Evolutionary conservation across 306 rosid species (phyloP).

Genomic region (Rosa rugosa): DNA sequence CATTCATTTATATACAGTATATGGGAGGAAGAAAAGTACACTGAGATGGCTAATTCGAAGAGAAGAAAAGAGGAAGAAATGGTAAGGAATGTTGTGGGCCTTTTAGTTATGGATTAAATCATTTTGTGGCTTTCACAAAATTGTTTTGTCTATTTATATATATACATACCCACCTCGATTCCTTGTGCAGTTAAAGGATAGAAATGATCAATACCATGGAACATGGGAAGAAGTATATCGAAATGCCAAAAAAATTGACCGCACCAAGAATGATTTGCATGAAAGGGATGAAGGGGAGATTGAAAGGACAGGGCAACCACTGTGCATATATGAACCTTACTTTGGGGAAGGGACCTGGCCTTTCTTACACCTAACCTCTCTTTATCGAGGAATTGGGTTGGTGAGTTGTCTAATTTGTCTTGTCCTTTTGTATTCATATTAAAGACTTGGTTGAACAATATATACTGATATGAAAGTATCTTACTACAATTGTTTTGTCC

Average conservation of each 20-base stretch:
- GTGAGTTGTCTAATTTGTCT: constrained; percentile 45
- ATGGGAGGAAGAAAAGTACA: constrained; percentile 85
- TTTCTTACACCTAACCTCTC: constrained; percentile 73
- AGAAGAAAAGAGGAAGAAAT: constrained; percentile 84
- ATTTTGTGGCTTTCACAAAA: background rate
- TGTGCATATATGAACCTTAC: constrained; percentile 95
- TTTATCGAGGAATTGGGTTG: constrained; percentile 90
- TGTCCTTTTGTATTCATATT: background rate
- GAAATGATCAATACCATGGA: constrained; percentile 79
- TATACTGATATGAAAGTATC: background rate
- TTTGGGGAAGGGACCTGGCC: constrained; percentile 94
- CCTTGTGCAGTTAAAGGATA: constrained; percentile 76
- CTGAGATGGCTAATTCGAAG: constrained; percentile 45
- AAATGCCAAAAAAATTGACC: constrained; percentile 73
- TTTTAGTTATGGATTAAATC: constrained; percentile 13
- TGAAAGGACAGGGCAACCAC: constrained; percentile 89
- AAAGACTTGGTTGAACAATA: background rate
- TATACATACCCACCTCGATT: constrained; percentile 12
- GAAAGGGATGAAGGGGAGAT: constrained; percentile 97
- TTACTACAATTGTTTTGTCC: background rate
- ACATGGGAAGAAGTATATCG: constrained; percentile 96
- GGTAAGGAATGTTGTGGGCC: constrained; percentile 47
- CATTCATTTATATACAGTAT: constrained; percentile 68
- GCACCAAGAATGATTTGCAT: constrained; percentile 78
- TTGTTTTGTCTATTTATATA: constrained; percentile 3